Base-by-base conservation (phyloP, 73 alveolate species). In the Paramecium sexaurelia region DNA sequence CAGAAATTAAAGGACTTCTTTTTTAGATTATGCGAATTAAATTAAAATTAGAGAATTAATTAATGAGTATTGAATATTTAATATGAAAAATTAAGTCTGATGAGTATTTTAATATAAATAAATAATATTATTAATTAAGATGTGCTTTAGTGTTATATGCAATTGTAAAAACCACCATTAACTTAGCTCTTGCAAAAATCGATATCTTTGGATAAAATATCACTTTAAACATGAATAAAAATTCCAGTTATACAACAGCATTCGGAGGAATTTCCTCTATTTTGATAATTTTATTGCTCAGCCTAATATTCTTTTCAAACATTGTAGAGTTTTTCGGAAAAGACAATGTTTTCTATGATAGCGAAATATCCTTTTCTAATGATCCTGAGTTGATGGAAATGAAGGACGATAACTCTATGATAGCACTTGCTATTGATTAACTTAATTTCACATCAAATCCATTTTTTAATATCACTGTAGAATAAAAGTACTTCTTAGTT, bases 361-460 rank as follows among this genome's bases (percentile, higher is more conserved):
- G 67, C 17, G 67, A 51, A 51, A 51, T 51, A 51, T 51, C 33
- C 29, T 51, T 51, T 20, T 51, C 67, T 6, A 51, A 51, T 20
- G 33, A 51, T 51, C 67, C 67, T 4, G 67, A n/a, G 13, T 51
- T 51, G 22, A 51, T 51, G 67, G 67, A 51, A n/a, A n/a, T 51
- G 33, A 19, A 1, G 9, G 67, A 51, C 6, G 29, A 51, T 20
- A 51, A 73, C 66, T 73, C 45, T 35, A 73, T 73, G 87, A 33
- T 73, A 33, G 87, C 87, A 4, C 27, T 73, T 5, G 5, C 35
- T 20, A 73, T 73, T n/a, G 87, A 73, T 35, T 33, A 73, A 73
- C 67, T 13, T 36, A 37, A 73, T 73, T 73, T 73, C 26, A 66
- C 83, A 7, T 22, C 83, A 29, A 66, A 66, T 27, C 87, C 87